Conservation (phyloP, 1,139 yeast genomes). For the Pneumocystis wakefieldiae region DNA sequence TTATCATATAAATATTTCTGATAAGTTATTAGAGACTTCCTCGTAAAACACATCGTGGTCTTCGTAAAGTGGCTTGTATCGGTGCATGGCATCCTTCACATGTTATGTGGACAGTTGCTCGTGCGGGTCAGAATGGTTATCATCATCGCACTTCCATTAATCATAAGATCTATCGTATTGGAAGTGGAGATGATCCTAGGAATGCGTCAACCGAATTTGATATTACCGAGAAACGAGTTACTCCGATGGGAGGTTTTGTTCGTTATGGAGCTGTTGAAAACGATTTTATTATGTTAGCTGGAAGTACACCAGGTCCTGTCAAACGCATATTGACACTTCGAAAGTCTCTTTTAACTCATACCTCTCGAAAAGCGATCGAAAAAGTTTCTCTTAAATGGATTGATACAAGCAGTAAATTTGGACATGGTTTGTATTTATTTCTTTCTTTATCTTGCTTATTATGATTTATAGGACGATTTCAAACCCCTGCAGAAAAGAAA, state of each 20-base stretch:
- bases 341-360: constrained; percentile 95
- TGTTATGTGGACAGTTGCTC: constrained; percentile 98
- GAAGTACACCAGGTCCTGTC: constrained; percentile 99
- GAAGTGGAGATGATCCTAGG: constrained; percentile 87
- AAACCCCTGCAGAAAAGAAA: constrained; percentile 99
- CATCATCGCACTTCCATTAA: constrained; percentile 99
- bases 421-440: constrained; percentile 45
- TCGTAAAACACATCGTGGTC: constrained; percentile 99
- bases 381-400: constrained; percentile 97
- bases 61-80: constrained; percentile 99
- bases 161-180: constrained; percentile 99
- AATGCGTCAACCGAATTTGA: constrained; percentile 95
- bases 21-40: constrained; percentile 43
- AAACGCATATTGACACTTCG: constrained; percentile 98
- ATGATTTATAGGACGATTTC: constrained; percentile 65
- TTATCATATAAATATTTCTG: neutral
- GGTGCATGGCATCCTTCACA: constrained; percentile 99
- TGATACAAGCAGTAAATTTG: constrained; percentile 99
- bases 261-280: constrained; percentile 97
- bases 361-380: constrained; percentile 95
- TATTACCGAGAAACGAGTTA: constrained; percentile 98
- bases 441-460: neutral
- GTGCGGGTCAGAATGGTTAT: constrained; percentile 99
- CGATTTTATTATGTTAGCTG: constrained; percentile 95
- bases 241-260: constrained; percentile 99